These are phyloP conservation scores for Plectosphaerella plurivora DNA, from an alignment of 2,329 filamentous ascomycete species.

Conservation along the genomic window DNA sequence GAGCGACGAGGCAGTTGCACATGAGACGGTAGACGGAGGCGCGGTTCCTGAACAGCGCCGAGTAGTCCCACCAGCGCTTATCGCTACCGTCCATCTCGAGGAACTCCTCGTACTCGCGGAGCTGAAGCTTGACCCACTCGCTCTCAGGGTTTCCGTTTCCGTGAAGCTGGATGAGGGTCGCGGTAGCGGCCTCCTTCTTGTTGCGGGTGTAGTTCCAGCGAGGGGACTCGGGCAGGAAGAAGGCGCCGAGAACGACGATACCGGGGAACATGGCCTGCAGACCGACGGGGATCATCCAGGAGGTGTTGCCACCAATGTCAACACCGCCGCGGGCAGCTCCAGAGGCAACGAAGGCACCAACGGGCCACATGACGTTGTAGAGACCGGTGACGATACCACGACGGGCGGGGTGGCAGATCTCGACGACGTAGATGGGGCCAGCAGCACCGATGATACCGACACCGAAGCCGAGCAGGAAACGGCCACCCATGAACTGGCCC, in stretches of 20 bases:
- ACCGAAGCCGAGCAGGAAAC: constrained; percentile 58
- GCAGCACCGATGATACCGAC: constrained; percentile 41
- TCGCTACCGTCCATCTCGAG: constrained; percentile 37
- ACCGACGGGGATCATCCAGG: constrained; percentile 38
- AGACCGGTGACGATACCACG: constrained; percentile 35
- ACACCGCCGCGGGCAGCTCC: constrained; percentile 41
- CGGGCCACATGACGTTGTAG: constrained; percentile 41
- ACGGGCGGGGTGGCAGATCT: constrained; percentile 41
- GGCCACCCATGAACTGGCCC: constrained; percentile 47
- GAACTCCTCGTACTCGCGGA: constrained; percentile 36
- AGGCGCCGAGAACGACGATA: constrained; percentile 27
- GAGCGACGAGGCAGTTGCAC: constrained; percentile 37
- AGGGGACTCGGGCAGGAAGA: constrained; percentile 36
- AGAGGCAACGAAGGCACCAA: constrained; percentile 45
- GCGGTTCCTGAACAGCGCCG: constrained; percentile 35
- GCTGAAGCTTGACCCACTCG: constrained; percentile 39
- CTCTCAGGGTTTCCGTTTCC: constrained; percentile 38
- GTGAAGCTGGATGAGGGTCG: constrained; percentile 35
- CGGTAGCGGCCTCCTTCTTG: constrained; percentile 27
- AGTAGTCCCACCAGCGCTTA: constrained; percentile 44
- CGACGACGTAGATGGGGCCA: constrained; percentile 42
- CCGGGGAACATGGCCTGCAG: constrained; percentile 38
- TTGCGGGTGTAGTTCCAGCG: constrained; percentile 36
- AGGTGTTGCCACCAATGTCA: constrained; percentile 28
- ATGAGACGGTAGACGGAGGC: constrained; percentile 37